Base-by-base conservation (phyloP, 768 basidiomycete genomes). In the Mycena haematopus region DNA sequence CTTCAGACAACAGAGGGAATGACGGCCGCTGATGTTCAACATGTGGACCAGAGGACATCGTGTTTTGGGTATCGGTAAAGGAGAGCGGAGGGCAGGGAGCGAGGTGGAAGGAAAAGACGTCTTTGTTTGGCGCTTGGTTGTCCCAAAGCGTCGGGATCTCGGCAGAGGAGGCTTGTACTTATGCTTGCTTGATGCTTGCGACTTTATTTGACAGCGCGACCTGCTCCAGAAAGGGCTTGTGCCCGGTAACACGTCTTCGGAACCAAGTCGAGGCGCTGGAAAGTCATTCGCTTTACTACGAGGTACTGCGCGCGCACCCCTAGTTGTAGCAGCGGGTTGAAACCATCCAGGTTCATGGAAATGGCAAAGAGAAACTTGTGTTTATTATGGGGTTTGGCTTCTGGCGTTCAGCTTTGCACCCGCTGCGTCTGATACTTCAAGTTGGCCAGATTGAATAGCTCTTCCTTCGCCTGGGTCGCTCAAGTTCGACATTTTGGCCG, bases 251-350 rank as follows among this genome's bases (percentile, higher is more conserved):
- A 31, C 53, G 42, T 11, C 42, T 62, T 14, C 47, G 60, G 24
- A 74, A n/a, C 14, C 81, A 86, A 67, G 54, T 73, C 3, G 62
- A 80, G 53, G 73, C 81, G 0, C 62, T 87, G 3, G 84, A 90
- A 69, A 87, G 84, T 52, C 90, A 92, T 69, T 90, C 89, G 0
- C 77, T 93, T 2, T 95, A 93, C 73, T 93, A 82, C 65, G 91
- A 93, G 22, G 50, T 51, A 51, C 31, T 35, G n/a, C 1, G 31
- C n/a, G 17, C 49, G 9, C n/a, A 15, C 29, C 7, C 21, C 17
- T 15, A 6, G n/a, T 25, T 21, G 40, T 8, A 42, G n/a, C 40
- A 42, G 9, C 9, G n/a, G n/a, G n/a, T n/a, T n/a, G n/a, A n/a
- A n/a, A 36, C 14, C 13, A 14, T 13, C 11, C n/a, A 51, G 72